These are phyloP conservation scores for Yueomyces sp. DNA, from an alignment of 805 yeast species.

Conservation along the genomic window DNA sequence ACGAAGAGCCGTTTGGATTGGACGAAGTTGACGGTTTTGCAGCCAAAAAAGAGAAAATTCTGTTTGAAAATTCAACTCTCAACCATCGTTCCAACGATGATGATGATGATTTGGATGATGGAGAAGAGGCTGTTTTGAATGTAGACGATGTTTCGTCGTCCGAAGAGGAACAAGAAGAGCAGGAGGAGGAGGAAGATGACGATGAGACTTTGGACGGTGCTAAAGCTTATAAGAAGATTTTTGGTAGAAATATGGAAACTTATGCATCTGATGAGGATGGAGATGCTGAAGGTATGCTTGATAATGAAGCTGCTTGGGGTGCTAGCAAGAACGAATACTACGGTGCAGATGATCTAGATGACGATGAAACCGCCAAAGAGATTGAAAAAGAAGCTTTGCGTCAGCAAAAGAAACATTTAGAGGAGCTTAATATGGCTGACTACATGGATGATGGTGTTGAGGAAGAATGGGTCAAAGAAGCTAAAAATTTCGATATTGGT, in stretches of 20 bases:
- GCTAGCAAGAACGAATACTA: slow-evolving; percentile 31
- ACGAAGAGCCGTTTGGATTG: slow-evolving; percentile 29
- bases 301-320: slow-evolving; percentile 36
- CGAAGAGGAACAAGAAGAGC: not conserved
- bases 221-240: slow-evolving; percentile 27
- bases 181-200: slow-evolving; percentile 1
- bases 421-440: slow-evolving; percentile 64
- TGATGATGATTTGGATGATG: slow-evolving; percentile 31
- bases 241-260: slow-evolving; percentile 20
- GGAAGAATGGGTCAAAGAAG: slow-evolving; percentile 58
- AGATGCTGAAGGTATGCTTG: slow-evolving; percentile 17
- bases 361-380: slow-evolving; percentile 62
- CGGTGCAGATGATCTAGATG: slow-evolving; percentile 39
- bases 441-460: slow-evolving; percentile 63
- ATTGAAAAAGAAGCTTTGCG: slow-evolving; percentile 82
- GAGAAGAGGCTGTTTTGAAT: slow-evolving; percentile 35
- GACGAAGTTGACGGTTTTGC: slow-evolving; percentile 63
- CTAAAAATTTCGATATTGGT: slow-evolving; percentile 32
- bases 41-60: slow-evolving; percentile 40
- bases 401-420: slow-evolving; percentile 68
- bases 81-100: slow-evolving; percentile 27
- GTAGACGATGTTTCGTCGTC: slow-evolving; percentile 15
- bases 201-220: slow-evolving; percentile 25
- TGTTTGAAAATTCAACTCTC: slow-evolving; percentile 44
- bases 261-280: slow-evolving; percentile 18